Percentiles rank a stretch among this genome's conserved stretches.
Conservation (phyloP, 23 red algal genomes). For the Agarophyton chilense region DNA sequence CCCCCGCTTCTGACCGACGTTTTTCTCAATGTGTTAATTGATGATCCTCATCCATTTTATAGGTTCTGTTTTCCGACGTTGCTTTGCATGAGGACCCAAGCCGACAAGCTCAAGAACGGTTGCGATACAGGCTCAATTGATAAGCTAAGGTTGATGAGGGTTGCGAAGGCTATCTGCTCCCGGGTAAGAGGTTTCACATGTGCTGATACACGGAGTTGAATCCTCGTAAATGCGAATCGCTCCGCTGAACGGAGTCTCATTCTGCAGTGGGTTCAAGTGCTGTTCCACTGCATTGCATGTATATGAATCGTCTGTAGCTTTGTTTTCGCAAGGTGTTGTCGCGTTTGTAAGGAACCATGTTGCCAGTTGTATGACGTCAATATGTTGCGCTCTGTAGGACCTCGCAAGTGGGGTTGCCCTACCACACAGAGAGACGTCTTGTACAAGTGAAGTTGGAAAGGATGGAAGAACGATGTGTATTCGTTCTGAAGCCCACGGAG, state of each 20-base stretch:
- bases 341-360: too few species aligned
- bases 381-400: too few species aligned
- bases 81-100: constrained; percentile 8
- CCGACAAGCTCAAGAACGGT: background rate
- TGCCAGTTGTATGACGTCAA: too few species aligned
- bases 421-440: background rate
- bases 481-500: background rate
- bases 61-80: constrained; percentile 27
- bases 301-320: background rate
- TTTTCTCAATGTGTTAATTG: background rate
- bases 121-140: background rate
- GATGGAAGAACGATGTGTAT: background rate
- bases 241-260: background rate
- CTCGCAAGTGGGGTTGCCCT: background rate
- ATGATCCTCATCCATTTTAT: background rate
- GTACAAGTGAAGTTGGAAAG: background rate
- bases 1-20: background rate
- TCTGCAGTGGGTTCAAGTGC: background rate
- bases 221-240: background rate
- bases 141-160: background rate
- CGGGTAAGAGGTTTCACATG: background rate
- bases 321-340: too few species aligned
- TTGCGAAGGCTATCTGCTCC: background rate
- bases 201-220: background rate
- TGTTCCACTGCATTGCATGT: background rate